Base-by-base conservation (phyloP, 2,329 filamentous ascomycete species). In the Colletotrichum sp. region DNA sequence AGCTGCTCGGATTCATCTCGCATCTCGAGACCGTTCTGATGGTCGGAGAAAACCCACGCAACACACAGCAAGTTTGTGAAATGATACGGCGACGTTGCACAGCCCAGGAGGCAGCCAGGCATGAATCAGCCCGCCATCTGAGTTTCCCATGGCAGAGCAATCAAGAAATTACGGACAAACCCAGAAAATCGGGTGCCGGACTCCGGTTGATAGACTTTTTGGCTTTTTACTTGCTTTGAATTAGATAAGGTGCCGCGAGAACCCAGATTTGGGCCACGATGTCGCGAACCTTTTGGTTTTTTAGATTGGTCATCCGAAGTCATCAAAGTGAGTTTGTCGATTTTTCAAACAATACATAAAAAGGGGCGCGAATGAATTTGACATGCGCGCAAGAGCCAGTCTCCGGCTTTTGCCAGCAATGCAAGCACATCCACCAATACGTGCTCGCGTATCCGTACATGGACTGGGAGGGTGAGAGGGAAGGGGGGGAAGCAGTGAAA, bases 121-220 rank as follows among this genome's bases (percentile, higher is more conserved):
- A 65, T 60, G 72, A 62, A 21, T 52, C 36, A 36, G 44, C 13
- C 63, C 21, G 26, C 6, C 49, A 44, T 30, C 39, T 44, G 18
- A 60, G 30, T 60, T 52, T 60, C 26, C 36, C 63, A 28, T 30
- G 12, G 18, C 26, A 16, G 26, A 16, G 16, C n/a, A 21, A 24
- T 21, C 15, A 32, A 34, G 18, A 7, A 57, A 52, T 21, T n/a
- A 52, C 32, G 49, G 65, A 49, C 39, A 36, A 60, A 49, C n/a
- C n/a, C n/a, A 36, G 39, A 39, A 24, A 21, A 28, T 15, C 15
- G 55, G 32, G n/a, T 15, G 26, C 69, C 6, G 62, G 59, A 70
- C 69, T 64, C 69, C 63, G 36, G 26, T 64, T 63, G 69, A 49
- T 68, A 76, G 69, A 68, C 72, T 72, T 69, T 52, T 52, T 12